Evolutionary conservation across 768 basidiomycete genomes (phyloP).

Genomic region (Suillus subalutaceus): DNA sequence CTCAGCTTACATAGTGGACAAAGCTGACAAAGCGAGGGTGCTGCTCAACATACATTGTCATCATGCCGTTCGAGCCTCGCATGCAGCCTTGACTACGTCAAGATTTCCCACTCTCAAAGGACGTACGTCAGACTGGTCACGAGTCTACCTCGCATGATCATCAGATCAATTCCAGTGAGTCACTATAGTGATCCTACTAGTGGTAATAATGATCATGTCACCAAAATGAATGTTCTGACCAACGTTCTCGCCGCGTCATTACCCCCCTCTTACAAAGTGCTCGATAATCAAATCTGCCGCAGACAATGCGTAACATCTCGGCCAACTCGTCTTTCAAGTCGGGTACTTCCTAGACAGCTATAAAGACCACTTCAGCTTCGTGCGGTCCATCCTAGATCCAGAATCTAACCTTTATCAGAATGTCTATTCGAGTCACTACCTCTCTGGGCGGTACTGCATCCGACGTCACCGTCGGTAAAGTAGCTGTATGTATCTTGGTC

Average conservation of each 20-base stretch:
- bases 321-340: not conserved
- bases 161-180: too few relatives aligned
- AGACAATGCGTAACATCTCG: not conserved
- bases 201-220: not conserved
- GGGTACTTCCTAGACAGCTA: not conserved
- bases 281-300: not conserved
- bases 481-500: not conserved
- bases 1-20: too few relatives aligned
- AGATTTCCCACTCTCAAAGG: too few relatives aligned
- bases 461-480: not conserved
- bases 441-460: conserved; percentile 32
- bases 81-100: too few relatives aligned
- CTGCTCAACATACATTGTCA: too few relatives aligned
- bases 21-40: too few relatives aligned
- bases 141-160: too few relatives aligned
- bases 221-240: not conserved
- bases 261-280: not conserved
- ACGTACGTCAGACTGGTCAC: too few relatives aligned
- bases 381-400: not conserved
- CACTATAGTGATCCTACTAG: too few relatives aligned
- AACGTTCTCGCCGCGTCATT: not conserved
- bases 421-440: conserved; percentile 31
- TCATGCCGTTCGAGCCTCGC: too few relatives aligned
- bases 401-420: conserved; percentile 9
- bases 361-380: not conserved